phyloP scores from a whole-genome alignment of 2,329 filamentous ascomycete species.

The Byssoonygena ceratinophila region DNA sequence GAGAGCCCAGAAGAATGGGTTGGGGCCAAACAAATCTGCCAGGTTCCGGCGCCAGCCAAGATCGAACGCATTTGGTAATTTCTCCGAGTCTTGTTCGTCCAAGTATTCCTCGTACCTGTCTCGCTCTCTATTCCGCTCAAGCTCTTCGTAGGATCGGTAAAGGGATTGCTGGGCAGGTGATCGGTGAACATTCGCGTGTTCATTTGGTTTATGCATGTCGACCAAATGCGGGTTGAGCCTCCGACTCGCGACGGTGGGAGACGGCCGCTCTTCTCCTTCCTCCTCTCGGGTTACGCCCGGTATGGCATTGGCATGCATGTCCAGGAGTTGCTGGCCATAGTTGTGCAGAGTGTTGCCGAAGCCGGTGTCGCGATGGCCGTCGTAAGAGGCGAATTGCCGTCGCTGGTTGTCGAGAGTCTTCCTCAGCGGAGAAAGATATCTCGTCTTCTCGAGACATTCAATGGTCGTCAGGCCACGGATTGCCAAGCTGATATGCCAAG shows the following conservation, averaged over 20 bases:
- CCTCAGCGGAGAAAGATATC: slow-evolving; percentile 74
- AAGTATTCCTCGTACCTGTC: slow-evolving; percentile 70
- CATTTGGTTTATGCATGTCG: slow-evolving; percentile 14
- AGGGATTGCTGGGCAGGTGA: slow-evolving; percentile 38
- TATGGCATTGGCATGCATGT: slow-evolving; percentile 70
- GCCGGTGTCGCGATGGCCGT: slow-evolving; percentile 26
- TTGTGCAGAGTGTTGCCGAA: slow-evolving; percentile 42
- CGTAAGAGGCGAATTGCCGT: slow-evolving; percentile 29
- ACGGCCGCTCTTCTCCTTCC: slow-evolving; percentile 58
- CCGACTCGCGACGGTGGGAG: slow-evolving; percentile 23
- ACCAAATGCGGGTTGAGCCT: slow-evolving; percentile 8
- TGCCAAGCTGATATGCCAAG: slow-evolving; percentile 81
- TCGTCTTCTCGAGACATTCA: slow-evolving; percentile 88
- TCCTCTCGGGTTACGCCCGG: slow-evolving; percentile 71
- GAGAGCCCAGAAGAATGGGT: slow-evolving; percentile 61
- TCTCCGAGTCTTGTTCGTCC: slow-evolving; percentile 77
- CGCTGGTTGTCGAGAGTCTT: slow-evolving; percentile 58
- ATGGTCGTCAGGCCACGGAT: slow-evolving; percentile 80
- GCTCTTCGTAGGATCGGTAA: slow-evolving; percentile 41
- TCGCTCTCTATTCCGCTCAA: slow-evolving; percentile 55
- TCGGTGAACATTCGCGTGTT: slow-evolving; percentile 21
- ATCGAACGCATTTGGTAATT: slow-evolving; percentile 87
- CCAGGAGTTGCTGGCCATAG: slow-evolving; percentile 62
- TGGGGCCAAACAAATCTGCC: slow-evolving; percentile 67
- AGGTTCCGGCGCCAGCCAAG: slow-evolving; percentile 75